Percentiles rank a stretch among this genome's conserved stretches.
phyloP scores from a whole-genome alignment of 768 basidiomycete species.

The Harrya chromipes region DNA sequence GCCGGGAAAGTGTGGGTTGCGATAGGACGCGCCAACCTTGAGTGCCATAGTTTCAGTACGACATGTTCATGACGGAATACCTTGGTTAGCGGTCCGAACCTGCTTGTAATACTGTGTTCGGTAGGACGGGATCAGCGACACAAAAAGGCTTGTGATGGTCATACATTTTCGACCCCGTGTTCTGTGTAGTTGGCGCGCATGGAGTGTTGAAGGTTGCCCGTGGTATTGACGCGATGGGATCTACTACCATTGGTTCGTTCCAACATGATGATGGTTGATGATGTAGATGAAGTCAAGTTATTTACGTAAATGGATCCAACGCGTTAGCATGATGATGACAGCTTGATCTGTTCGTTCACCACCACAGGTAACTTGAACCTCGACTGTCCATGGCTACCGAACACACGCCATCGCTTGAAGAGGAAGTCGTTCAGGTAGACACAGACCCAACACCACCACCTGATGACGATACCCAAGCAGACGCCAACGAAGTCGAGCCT shows the following conservation, averaged over 20 bases:
- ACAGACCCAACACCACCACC: neutral
- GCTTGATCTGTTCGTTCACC: no score
- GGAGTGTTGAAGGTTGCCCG: constrained; percentile 33
- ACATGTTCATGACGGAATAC: neutral
- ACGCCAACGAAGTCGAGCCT: constrained; percentile 7
- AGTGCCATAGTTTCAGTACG: neutral
- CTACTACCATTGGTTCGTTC: constrained; percentile 11
- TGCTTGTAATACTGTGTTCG: constrained; percentile 27
- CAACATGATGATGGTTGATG: constrained; percentile 1
- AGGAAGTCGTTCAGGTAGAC: constrained; percentile 4
- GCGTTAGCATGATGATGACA: no score
- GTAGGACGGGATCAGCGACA: neutral
- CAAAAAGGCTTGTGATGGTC: constrained; percentile 6
- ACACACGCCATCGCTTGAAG: neutral
- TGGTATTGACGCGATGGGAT: constrained; percentile 22
- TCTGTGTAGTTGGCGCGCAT: constrained; percentile 52
- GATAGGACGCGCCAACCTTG: constrained; percentile 61
- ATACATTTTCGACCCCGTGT: constrained; percentile 59
- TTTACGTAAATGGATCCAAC: constrained; percentile 1
- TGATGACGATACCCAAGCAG: constrained; percentile 5
- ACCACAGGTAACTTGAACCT: neutral
- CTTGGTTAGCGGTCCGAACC: constrained; percentile 11
- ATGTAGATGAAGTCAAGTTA: neutral
- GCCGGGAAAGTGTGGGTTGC: constrained; percentile 71
- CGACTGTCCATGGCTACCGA: constrained; percentile 16